Evolutionary conservation across 805 yeast species (phyloP).

Genomic region (Candida chilensis): DNA sequence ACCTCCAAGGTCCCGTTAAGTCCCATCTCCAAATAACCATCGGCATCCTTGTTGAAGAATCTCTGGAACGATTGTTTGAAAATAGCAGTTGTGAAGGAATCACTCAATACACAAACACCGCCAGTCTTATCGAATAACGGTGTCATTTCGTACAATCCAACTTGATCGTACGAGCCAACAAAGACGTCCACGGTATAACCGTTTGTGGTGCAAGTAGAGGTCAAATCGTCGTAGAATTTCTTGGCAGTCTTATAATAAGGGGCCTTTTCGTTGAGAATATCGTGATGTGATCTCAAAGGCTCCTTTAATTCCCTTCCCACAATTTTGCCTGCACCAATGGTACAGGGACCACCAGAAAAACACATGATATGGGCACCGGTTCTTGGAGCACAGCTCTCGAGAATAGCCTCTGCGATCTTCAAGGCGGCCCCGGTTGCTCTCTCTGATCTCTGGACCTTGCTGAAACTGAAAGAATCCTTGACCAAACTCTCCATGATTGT

Average conservation of each 20-base stretch:
- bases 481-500: constrained; percentile 37
- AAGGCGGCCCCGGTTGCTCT: constrained; percentile 57
- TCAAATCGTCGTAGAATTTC: constrained; percentile 38
- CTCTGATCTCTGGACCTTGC: constrained; percentile 33
- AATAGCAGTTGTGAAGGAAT: constrained; percentile 58
- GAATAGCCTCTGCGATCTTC: constrained; percentile 30
- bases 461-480: constrained; percentile 39
- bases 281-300: constrained; percentile 61
- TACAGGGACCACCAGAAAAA: constrained; percentile 58
- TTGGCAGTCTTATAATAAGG: constrained; percentile 33
- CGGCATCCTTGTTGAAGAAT: constrained; percentile 30
- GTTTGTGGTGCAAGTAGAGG: constrained; percentile 32
- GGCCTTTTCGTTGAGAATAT: constrained; percentile 36
- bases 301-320: constrained; percentile 49
- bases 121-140: constrained; percentile 48
- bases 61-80: constrained; percentile 57
- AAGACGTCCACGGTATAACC: constrained; percentile 52
- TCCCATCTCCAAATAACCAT: constrained; percentile 38
- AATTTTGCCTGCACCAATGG: constrained; percentile 55
- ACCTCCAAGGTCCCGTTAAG: constrained; percentile 53
- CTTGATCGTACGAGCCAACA: constrained; percentile 62
- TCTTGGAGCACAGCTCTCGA: constrained; percentile 28
- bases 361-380: constrained; percentile 46
- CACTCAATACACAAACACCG: constrained; percentile 54
- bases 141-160: constrained; percentile 62